These are phyloP conservation scores for Microbotryomycetes sp. DNA, from an alignment of 1,284 basidiomycete genomes.

Conservation along the genomic window DNA sequence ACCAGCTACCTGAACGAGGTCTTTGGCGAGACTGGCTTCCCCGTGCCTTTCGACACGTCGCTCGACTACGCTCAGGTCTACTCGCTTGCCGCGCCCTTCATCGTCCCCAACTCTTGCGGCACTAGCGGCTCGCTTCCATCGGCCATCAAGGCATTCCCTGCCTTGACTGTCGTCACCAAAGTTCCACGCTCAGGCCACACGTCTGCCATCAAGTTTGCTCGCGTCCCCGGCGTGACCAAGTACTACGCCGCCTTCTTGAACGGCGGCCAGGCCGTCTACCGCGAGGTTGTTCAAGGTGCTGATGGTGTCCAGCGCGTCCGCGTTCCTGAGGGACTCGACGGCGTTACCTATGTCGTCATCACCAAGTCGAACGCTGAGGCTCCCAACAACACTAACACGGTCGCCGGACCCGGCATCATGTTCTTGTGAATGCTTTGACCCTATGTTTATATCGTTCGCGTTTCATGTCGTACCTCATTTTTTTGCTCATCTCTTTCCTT, in stretches of 20 bases:
- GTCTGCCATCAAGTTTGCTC: slow-evolving; percentile 37
- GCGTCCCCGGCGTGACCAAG: slow-evolving; percentile 34
- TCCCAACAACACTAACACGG: slow-evolving; percentile 43
- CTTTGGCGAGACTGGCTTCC: slow-evolving; percentile 14
- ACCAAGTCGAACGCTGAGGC: slow-evolving; percentile 37
- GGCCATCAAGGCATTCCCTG: slow-evolving; percentile 44
- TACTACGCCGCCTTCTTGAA: slow-evolving; percentile 45
- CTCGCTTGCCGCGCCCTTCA: slow-evolving; percentile 36
- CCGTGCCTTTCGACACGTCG: slow-evolving; percentile 28
- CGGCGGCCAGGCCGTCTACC: slow-evolving; percentile 38
- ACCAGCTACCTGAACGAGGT: slow-evolving; percentile 44
- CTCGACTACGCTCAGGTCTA: slow-evolving; percentile 36
- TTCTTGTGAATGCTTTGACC: slow-evolving; percentile 12
- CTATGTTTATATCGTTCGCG: too few relatives aligned
- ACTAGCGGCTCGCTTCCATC: neutral
- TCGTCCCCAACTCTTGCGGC: slow-evolving; percentile 15
- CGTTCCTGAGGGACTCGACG: slow-evolving; percentile 32
- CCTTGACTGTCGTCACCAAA: slow-evolving; percentile 38
- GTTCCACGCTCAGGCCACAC: slow-evolving; percentile 31
- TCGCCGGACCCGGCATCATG: slow-evolving; percentile 48
- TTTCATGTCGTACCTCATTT: too few relatives aligned
- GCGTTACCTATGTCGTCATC: slow-evolving; percentile 39
- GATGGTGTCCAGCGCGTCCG: slow-evolving; percentile 30
- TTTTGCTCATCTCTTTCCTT: too few relatives aligned
- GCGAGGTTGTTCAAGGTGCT: slow-evolving; percentile 30